Percentiles rank a stretch among this genome's conserved stretches.
Conservation (phyloP, 192 early-diverging fungal species). For the Funneliformis geosporum region DNA sequence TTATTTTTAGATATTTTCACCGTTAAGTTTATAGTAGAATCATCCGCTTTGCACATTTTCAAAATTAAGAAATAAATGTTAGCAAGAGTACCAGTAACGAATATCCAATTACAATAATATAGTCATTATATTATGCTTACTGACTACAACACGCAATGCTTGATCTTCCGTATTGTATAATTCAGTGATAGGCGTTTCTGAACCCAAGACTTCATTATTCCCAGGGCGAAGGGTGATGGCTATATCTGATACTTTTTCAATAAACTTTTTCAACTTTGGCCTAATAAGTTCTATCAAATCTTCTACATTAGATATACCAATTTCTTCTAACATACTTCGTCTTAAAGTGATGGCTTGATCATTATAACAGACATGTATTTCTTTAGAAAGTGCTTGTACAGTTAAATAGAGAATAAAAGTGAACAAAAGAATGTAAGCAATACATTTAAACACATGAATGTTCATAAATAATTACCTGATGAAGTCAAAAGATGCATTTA, state of each 20-base stretch:
- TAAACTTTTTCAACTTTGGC: background rate
- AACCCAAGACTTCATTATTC: too few species aligned
- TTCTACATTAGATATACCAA: background rate
- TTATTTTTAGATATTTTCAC: too few species aligned
- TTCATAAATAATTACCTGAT: conserved; percentile 6
- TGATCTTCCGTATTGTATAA: too few species aligned
- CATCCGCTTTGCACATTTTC: too few species aligned
- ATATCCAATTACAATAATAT: too few species aligned
- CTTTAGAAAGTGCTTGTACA: background rate
- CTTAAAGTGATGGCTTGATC: background rate
- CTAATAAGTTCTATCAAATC: background rate
- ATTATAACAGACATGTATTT: background rate
- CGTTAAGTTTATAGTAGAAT: too few species aligned
- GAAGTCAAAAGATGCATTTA: background rate
- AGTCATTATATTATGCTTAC: too few species aligned
- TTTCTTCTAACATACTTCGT: background rate
- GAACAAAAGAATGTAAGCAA: conserved; percentile 4
- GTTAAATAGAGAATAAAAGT: too few species aligned
- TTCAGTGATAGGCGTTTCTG: too few species aligned
- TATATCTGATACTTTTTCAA: background rate
- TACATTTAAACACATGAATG: conserved; percentile 4
- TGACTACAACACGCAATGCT: too few species aligned
- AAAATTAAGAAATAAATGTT: too few species aligned
- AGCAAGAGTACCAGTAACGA: too few species aligned
- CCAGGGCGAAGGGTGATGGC: background rate